These are phyloP conservation scores for Vitis hybrid DNA, from an alignment of 177 flowering plant genomes.

Conservation along the genomic window DNA sequence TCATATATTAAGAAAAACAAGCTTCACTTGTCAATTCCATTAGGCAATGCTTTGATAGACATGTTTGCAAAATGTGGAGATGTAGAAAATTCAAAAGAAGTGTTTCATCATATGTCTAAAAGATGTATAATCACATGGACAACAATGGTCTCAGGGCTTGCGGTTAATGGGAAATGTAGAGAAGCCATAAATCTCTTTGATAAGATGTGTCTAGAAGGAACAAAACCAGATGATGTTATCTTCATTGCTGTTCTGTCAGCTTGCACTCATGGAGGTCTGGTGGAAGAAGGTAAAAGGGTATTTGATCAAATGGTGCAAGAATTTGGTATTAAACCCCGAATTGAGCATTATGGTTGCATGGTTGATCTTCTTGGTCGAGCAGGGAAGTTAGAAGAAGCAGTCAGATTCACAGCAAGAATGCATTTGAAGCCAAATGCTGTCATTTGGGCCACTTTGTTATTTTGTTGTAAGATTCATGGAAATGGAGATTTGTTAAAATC, in stretches of 20 bases:
- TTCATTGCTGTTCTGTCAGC: constrained; percentile 51
- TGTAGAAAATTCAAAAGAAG: constrained; percentile 25
- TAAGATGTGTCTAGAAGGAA: constrained; percentile 34
- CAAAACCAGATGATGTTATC: constrained; percentile 44
- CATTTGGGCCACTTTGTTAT: constrained; percentile 54
- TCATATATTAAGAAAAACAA: constrained; percentile 42
- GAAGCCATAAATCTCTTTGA: constrained; percentile 47
- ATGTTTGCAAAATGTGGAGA: constrained; percentile 61
- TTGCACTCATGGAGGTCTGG: constrained; percentile 57
- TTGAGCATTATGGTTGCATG: constrained; percentile 62
- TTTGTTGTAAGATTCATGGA: constrained; percentile 42
- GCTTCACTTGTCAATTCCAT: constrained; percentile 25
- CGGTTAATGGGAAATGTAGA: constrained; percentile 40
- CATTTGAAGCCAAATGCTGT: constrained; percentile 49
- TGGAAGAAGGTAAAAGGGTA: constrained; percentile 43
- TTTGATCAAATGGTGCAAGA: constrained; percentile 38
- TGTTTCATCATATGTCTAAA: constrained; percentile 33
- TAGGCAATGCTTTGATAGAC: constrained; percentile 53
- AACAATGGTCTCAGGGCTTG: constrained; percentile 49
- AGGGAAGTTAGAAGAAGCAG: constrained; percentile 50
- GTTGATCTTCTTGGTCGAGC: constrained; percentile 57
- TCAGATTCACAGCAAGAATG: constrained; percentile 38
- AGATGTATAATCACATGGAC: constrained; percentile 58
- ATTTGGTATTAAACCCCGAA: constrained; percentile 34
- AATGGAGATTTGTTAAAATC: constrained; percentile 26